phyloP scores from a whole-genome alignment of 768 basidiomycete species.

The Lactarius evosmus region DNA sequence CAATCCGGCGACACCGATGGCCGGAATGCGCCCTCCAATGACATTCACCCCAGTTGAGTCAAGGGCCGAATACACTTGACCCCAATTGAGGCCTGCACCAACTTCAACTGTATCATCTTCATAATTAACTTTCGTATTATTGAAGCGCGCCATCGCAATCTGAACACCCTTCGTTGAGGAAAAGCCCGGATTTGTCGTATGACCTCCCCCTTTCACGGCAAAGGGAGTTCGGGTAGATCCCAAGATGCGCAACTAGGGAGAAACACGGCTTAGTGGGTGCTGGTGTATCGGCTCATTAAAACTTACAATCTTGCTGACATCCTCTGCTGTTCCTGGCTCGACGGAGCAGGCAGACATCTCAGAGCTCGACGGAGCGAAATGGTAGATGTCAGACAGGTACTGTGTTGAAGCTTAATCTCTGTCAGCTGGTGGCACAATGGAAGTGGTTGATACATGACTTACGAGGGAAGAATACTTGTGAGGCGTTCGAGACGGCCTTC shows the following conservation, averaged over 20 bases:
- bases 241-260: slow-evolving; percentile 13
- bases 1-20: slow-evolving; percentile 32
- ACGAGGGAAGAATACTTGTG: slow-evolving; percentile 5
- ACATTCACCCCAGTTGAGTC: slow-evolving; percentile 28
- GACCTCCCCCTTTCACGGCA: slow-evolving; percentile 32
- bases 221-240: slow-evolving; percentile 19
- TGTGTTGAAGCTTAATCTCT: slow-evolving; percentile 5
- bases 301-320: slow-evolving; percentile 26
- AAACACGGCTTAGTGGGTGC: not conserved
- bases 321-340: slow-evolving; percentile 27
- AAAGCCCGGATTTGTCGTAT: slow-evolving; percentile 30
- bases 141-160: slow-evolving; percentile 31
- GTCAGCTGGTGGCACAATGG: not conserved
- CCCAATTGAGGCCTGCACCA: slow-evolving; percentile 32
- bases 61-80: slow-evolving; percentile 30
- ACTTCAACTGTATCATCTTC: slow-evolving; percentile 21
- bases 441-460: not conserved
- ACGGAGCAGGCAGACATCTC: slow-evolving; percentile 26
- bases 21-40: slow-evolving; percentile 29
- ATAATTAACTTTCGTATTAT: slow-evolving; percentile 9
- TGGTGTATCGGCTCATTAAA: not conserved
- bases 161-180: slow-evolving; percentile 32
- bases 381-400: slow-evolving; percentile 19
- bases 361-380: slow-evolving; percentile 21
- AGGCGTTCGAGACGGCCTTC: not conserved